Percentiles rank a stretch among this genome's conserved stretches.
Conservation (phyloP, 345 rosid genomes). For the Raphanus raphanistrum region DNA sequence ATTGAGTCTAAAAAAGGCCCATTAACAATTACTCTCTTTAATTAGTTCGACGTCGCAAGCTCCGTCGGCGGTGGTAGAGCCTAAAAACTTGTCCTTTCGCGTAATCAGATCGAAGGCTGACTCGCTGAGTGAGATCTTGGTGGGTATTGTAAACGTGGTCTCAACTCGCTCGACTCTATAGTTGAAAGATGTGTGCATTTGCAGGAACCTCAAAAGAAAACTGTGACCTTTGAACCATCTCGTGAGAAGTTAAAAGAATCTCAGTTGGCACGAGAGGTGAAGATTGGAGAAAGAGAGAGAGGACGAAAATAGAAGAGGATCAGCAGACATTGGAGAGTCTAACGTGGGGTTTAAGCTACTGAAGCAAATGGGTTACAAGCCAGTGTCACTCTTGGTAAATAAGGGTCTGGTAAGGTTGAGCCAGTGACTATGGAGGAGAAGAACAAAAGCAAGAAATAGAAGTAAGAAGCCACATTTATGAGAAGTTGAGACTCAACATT, state of each 20-base stretch:
- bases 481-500: background rate
- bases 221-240: constrained; percentile 44
- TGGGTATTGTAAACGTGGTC: background rate
- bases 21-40: background rate
- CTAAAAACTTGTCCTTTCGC: background rate
- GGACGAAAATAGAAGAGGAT: constrained; percentile 77
- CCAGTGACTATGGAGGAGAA: constrained; percentile 80
- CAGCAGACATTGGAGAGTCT: constrained; percentile 60
- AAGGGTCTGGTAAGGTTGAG: constrained; percentile 65
- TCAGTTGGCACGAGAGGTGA: constrained; percentile 22
- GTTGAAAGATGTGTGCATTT: background rate
- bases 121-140: background rate
- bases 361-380: constrained; percentile 88
- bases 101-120: background rate
- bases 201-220: constrained; percentile 44
- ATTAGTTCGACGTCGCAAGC: background rate
- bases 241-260: constrained; percentile 59
- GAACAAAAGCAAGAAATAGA: too few species aligned
- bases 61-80: constrained; percentile 34
- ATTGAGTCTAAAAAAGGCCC: constrained; percentile 10
- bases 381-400: constrained; percentile 86
- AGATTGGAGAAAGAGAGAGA: constrained; percentile 75
- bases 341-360: constrained; percentile 86
- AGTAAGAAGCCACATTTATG: too few species aligned
- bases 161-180: background rate